phyloP scores from a whole-genome alignment of 305 asterid genomes.

The Fraxinus albicans region DNA sequence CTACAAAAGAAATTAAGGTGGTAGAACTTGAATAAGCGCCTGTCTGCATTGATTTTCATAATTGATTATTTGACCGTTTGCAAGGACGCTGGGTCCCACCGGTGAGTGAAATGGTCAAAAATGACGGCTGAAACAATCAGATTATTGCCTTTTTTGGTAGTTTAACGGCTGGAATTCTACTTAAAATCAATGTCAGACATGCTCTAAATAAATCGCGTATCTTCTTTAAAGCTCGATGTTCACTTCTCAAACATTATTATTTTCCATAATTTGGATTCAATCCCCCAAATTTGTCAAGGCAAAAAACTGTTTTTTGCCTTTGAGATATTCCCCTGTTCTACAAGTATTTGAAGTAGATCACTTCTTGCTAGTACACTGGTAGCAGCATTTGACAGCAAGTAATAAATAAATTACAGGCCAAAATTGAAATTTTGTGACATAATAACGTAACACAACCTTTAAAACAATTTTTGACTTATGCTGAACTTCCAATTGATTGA shows the following conservation, averaged over 20 bases:
- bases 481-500: neutral
- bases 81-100: too few relatives aligned
- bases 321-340: conserved; percentile 26
- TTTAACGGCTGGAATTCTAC: too few relatives aligned
- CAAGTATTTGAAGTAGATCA: conserved; percentile 61
- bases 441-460: neutral
- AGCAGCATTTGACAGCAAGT: conserved; percentile 76
- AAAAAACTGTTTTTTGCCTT: too few relatives aligned
- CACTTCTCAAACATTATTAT: conserved; percentile 64
- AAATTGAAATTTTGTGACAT: neutral
- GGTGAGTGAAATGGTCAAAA: too few relatives aligned
- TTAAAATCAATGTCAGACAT: too few relatives aligned
- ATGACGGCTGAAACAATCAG: too few relatives aligned
- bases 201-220: conserved; percentile 25
- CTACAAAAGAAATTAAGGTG: neutral
- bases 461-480: neutral
- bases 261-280: neutral
- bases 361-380: conserved; percentile 66
- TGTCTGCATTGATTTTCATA: too few relatives aligned
- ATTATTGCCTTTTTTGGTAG: too few relatives aligned
- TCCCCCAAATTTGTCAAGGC: neutral
- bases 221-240: conserved; percentile 86
- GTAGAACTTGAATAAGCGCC: neutral
- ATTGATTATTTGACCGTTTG: too few relatives aligned
- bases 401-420: conserved; percentile 17